Evolutionary conservation across 305 asterid genomes (phyloP), one percentile per base, ranked within the genome.

Genomic region (Withania somnifera): DNA sequence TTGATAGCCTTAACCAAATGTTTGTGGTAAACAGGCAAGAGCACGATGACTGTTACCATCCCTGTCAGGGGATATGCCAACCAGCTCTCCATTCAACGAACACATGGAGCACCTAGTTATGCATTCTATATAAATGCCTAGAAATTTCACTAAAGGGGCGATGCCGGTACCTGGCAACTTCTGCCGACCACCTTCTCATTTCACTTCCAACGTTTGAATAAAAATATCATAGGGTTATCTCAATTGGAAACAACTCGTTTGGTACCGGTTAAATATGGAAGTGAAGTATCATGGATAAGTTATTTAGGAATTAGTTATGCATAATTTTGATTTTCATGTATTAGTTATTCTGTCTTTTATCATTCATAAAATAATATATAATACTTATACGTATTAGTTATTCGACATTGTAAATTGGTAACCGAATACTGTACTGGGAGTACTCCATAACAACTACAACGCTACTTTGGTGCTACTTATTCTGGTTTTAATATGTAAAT

Each of bases 51-150:
- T 36, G n/a, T 67, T 67, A 17, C 52, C 30, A 10, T 10, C 30
- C 52, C 30, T 67, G 30, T 67, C n/a, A 8, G 52, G 52, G 30
- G 10, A 67, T 17, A 67, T 67, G 77, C 30, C 10, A 67, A 67
- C 77, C 32, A 2, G n/a, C 52, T 67, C 53, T 20, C 53, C 32
- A 10, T 61, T 14, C 7, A 30, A 63, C 24, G 2, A 63, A 63
- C 71, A 30, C 24, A 13, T 0, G 0, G 0, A 1, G 0, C 0
- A 2, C 0, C 0, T 5, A 0, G 8, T 58, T 24, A 4, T 11
- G n/a, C 19, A 1, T 26, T 60, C 2, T 26, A 24, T 26, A 26
- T 60, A 5, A 26, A 60, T 11, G 5, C 10, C 5, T 60, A 60
- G 1, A 19, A 5, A 24, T 60, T 26, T 26, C 38, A 60, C 0